phyloP scores from a whole-genome alignment of 139 green algal species.

The Chara braunii region DNA sequence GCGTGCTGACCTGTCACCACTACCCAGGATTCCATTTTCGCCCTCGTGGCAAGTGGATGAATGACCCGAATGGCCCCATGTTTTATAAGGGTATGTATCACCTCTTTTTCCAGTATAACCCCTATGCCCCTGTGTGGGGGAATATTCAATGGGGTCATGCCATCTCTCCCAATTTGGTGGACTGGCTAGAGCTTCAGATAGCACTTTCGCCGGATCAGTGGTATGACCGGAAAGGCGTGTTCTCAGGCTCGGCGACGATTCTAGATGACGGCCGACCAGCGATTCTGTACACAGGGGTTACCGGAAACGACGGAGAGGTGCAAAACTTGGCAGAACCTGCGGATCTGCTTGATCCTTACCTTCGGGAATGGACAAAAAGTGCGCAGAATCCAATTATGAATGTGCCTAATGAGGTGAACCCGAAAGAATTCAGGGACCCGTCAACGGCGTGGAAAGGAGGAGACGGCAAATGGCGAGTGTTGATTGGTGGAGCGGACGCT shows the following conservation, averaged over 20 bases:
- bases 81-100: conserved; percentile 14
- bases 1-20: no score
- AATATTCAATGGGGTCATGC: conserved; percentile 33
- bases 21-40: conserved; percentile 24
- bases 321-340: conserved; percentile 14
- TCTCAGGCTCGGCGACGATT: conserved; percentile 25
- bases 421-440: conserved; percentile 26
- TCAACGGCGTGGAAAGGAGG: conserved; percentile 15
- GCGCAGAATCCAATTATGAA: conserved; percentile 9
- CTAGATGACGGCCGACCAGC: conserved; percentile 4
- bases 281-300: conserved; percentile 20
- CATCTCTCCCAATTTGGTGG: conserved; percentile 8
- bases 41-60: conserved; percentile 24
- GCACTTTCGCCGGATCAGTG: conserved; percentile 25
- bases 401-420: conserved; percentile 1
- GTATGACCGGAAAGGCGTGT: conserved; percentile 31
- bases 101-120: conserved; percentile 35
- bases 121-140: conserved; percentile 15
- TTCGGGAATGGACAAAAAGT: conserved; percentile 18
- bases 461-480: conserved; percentile 18
- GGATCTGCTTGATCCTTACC: conserved; percentile 4
- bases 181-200: conserved; percentile 24
- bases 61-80: conserved; percentile 16
- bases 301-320: not conserved
- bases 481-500: conserved; percentile 1